Evolutionary conservation across 2,329 filamentous ascomycete genomes (phyloP), one percentile per base, ranked within the genome.

Genomic region (Talaromyces sp.): DNA sequence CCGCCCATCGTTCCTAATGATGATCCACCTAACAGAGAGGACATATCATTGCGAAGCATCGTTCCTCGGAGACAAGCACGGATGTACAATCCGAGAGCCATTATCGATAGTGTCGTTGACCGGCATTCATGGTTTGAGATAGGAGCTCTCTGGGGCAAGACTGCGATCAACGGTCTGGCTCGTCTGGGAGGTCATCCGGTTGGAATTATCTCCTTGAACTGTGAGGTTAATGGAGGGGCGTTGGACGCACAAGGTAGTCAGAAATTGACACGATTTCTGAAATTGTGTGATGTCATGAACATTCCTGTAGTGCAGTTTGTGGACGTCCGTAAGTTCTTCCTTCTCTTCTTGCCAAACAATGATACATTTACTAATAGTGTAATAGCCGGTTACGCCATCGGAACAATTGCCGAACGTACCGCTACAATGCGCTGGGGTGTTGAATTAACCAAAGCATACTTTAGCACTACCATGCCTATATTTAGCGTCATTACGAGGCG

Each of bases 351-450:
- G 1, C 1, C 12, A 11, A 23, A 23, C 39, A 42, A 21, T 9
- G 5, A 8, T 2, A 14, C 3, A 12, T 2, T 3, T 23, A 23
- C 18, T 44, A 11, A 23, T 11, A 4, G 3, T 44, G 16, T 14
- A 25, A 46, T 11, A 46, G 75, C 83, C 3, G 83, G 86, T 1
- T 88, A 88, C 66, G 85, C 86, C 0, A 85, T 88, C 48, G 86
- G 86, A 0, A 88, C 86, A 0, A 79, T 83, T 0, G 86, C 86
- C 2, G 86, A 88, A 71, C 78, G 85, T 14, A 83, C 80, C 4
- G 86, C 85, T 12, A 88, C 85, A 0, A 88, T 88, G 86, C 79
- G 85, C 58, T 86, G 85, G 76, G 86, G 86, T 0, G 79, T 88
- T 3, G 81, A 84, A 52, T 79, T 88, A 1, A 84, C 83, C 5